Percentiles rank a stretch among this genome's conserved stretches.
phyloP scores from a whole-genome alignment of 2,329 filamentous ascomycete species.

The Fusarium annulatum region DNA sequence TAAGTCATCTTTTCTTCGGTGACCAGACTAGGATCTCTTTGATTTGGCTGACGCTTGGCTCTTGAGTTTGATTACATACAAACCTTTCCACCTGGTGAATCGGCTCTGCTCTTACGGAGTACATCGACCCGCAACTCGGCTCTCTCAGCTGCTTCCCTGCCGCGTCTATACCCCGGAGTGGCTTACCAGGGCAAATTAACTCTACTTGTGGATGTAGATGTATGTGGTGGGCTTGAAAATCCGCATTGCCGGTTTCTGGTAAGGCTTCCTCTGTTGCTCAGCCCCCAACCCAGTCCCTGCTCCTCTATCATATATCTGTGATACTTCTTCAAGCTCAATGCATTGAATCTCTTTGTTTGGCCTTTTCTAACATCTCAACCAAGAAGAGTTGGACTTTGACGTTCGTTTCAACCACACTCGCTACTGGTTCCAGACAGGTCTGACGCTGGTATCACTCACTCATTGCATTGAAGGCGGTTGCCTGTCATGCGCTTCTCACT shows the following conservation, averaged over 20 bases:
- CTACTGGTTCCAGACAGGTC: slow-evolving; percentile 15
- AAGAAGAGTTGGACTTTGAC: slow-evolving; percentile 11
- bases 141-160: slow-evolving; percentile 21
- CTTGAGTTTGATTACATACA: slow-evolving; percentile 25
- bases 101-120: slow-evolving; percentile 2
- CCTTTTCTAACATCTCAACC: slow-evolving; percentile 16
- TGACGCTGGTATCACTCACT: slow-evolving; percentile 25
- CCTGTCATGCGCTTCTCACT: slow-evolving; percentile 40
- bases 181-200: slow-evolving; percentile 30
- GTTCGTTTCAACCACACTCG: slow-evolving; percentile 35
- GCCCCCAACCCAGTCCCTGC: slow-evolving; percentile 32
- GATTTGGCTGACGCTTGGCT: slow-evolving; percentile 23
- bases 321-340: slow-evolving; percentile 22
- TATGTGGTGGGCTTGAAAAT: slow-evolving; percentile 25
- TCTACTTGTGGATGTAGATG: slow-evolving; percentile 23
- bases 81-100: slow-evolving; percentile 8
- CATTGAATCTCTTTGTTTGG: not conserved
- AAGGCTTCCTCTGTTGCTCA: slow-evolving; percentile 39
- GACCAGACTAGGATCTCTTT: slow-evolving; percentile 10
- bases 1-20: slow-evolving; percentile 10
- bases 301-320: slow-evolving; percentile 36
- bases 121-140: slow-evolving; percentile 9
- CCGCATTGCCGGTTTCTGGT: slow-evolving; percentile 24
- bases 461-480: slow-evolving; percentile 5
- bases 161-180: slow-evolving; percentile 23